Conservation (phyloP, 1,284 basidiomycete species). For the Vanrija humicola region DNA sequence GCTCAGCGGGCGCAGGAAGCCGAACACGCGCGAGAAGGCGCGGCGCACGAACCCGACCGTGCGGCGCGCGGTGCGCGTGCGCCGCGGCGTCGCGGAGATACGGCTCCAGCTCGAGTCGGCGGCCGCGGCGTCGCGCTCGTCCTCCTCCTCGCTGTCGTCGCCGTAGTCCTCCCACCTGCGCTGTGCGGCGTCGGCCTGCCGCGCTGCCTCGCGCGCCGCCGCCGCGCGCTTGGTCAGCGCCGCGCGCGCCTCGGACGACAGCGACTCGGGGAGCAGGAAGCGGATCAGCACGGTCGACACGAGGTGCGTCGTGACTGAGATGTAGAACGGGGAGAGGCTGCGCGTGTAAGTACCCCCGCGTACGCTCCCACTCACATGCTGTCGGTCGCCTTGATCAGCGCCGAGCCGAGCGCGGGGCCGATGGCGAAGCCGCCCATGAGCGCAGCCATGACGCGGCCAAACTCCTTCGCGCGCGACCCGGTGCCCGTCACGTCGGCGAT, state of each 20-base stretch:
- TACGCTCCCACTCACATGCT: constrained; percentile 50
- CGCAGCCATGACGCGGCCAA: constrained; percentile 63
- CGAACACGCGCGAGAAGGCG: constrained; percentile 46
- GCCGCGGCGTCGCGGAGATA: constrained; percentile 4
- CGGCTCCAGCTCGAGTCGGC: constrained; percentile 14
- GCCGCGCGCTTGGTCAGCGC: constrained; percentile 34
- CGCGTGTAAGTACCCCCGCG: constrained; percentile 43
- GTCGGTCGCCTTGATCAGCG: constrained; percentile 61
- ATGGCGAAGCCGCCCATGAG: constrained; percentile 62
- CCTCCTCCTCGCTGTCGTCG: not conserved
- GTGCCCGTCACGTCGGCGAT: constrained; percentile 75
- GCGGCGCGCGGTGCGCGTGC: constrained; percentile 4
- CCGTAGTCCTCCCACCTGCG: constrained; percentile 45
- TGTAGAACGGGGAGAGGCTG: constrained; percentile 69
- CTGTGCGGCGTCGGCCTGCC: constrained; percentile 25
- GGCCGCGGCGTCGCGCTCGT: too few species aligned
- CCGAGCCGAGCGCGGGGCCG: constrained; percentile 68
- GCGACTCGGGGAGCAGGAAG: constrained; percentile 70
- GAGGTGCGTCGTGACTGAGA: constrained; percentile 51
- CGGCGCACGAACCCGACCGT: constrained; percentile 29
- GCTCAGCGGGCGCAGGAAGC: constrained; percentile 62
- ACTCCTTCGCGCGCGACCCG: constrained; percentile 73
- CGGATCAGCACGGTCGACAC: constrained; percentile 56
- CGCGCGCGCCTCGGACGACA: constrained; percentile 48
- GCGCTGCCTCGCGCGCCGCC: constrained; percentile 40